Evolutionary conservation across 306 rosid genomes (phyloP), one percentile per base, ranked within the genome.

Genomic region (Casuarina equisetifolia): DNA sequence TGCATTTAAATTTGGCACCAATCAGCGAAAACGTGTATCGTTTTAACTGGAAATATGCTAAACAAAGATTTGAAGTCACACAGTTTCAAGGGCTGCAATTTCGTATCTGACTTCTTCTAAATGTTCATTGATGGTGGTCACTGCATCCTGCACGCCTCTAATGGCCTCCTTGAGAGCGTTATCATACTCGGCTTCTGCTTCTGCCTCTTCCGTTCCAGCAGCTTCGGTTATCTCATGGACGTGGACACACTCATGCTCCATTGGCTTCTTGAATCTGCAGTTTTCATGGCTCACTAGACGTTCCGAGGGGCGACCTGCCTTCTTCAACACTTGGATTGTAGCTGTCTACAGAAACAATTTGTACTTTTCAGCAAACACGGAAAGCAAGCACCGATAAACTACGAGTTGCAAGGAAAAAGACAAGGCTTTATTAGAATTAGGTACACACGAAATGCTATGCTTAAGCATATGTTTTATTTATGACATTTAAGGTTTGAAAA

Each of bases 51-150:
- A 46, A 10, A 5, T 46, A 10, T 6, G n/a, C 69, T 4, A 69
- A 36, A 17, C 43, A 51, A 3, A 39, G 15, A 70, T 36, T 36
- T 79, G 55, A 75, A 46, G 36, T 78, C 82, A 86, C 79, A 85
- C 92, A 4, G 83, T 73, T 88, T 90, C 95, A 78, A 89, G 93
- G 74, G 97, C 93, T 49, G 84, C 98, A 82, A 94, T 94, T 85
- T 94, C 97, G 66, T 94, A 94, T 90, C 97, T 90, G 78, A 94
- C 92, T 82, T 94, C 97, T 83, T 92, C 97, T 69, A 94, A 67
- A 80, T 90, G 95, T 49, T 94, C 98, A 67, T 90, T 94, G 35
- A 92, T 94, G 76, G 91, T 81, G 4, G 89, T 92, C 52, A 94
- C 92, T 35, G 91, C 86, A 82, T 92, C 95, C 81, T 94, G 98